These are phyloP conservation scores for Penicillium daleae DNA, from an alignment of 495 filamentous ascomycete genomes.

Conservation along the genomic window DNA sequence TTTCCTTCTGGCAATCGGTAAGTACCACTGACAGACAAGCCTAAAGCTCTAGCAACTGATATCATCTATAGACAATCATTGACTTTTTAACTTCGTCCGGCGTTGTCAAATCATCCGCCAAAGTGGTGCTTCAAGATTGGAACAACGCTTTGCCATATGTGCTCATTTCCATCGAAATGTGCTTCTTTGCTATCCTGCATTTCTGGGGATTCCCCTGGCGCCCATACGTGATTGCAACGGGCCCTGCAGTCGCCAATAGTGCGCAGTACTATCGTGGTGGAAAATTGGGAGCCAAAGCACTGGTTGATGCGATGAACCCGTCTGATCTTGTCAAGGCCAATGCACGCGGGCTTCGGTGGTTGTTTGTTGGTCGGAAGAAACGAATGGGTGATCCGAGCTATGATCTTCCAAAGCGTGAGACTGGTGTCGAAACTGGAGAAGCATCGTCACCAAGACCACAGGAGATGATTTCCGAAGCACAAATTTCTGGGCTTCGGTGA, in stretches of 20 bases:
- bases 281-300: constrained; percentile 57
- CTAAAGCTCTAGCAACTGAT: background rate
- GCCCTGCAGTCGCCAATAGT: background rate
- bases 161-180: constrained; percentile 75
- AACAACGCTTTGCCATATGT: constrained; percentile 73
- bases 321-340: constrained; percentile 80
- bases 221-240: constrained; percentile 43
- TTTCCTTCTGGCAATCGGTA: constrained; percentile 75
- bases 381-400: constrained; percentile 49
- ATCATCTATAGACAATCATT: constrained; percentile 49
- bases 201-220: constrained; percentile 70
- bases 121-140: constrained; percentile 67
- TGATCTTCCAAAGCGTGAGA: constrained; percentile 8
- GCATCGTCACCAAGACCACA: background rate
- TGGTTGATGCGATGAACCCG: constrained; percentile 69
- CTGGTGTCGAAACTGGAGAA: background rate
- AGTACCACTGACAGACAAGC: constrained; percentile 7
- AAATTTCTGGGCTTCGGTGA: background rate
- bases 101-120: constrained; percentile 56
- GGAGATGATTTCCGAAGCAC: background rate
- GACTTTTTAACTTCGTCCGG: constrained; percentile 57
- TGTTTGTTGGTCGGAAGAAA: constrained; percentile 65
- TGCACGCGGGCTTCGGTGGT: constrained; percentile 70
- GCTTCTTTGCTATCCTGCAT: constrained; percentile 68
- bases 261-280: constrained; percentile 53